These are phyloP conservation scores for Dryas integrifolia DNA, from an alignment of 331 rosid genomes.

Conservation along the genomic window DNA sequence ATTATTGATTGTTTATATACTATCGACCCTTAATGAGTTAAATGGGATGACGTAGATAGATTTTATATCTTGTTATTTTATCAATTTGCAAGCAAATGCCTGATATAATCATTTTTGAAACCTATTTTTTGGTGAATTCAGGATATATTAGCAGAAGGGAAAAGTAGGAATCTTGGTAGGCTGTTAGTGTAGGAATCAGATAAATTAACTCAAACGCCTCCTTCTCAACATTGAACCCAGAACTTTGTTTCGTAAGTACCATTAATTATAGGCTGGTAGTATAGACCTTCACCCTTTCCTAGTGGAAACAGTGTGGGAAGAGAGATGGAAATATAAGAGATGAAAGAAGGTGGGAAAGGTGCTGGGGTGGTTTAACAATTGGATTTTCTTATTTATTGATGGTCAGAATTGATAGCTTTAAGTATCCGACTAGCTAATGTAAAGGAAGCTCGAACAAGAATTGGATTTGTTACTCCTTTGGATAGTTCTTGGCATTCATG, in stretches of 20 bases:
- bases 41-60: not conserved
- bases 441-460: not conserved
- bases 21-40: not conserved
- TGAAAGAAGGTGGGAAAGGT: not conserved
- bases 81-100: not conserved
- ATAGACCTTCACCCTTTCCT: not conserved
- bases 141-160: not conserved
- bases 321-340: conserved; percentile 2
- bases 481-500: not conserved
- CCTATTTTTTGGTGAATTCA: not conserved
- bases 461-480: not conserved
- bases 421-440: not conserved
- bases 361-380: not conserved
- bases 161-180: not conserved
- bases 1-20: not conserved
- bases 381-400: not conserved
- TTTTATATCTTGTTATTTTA: not conserved
- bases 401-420: not conserved
- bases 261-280: not conserved
- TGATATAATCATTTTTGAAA: not conserved
- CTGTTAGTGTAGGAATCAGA: too few relatives aligned
- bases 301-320: not conserved
- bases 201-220: not conserved
- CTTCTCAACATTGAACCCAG: not conserved
- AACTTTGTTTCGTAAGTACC: not conserved